Conservation (phyloP, 2,329 filamentous ascomycete species). For the Fusarium phyllophilum region DNA sequence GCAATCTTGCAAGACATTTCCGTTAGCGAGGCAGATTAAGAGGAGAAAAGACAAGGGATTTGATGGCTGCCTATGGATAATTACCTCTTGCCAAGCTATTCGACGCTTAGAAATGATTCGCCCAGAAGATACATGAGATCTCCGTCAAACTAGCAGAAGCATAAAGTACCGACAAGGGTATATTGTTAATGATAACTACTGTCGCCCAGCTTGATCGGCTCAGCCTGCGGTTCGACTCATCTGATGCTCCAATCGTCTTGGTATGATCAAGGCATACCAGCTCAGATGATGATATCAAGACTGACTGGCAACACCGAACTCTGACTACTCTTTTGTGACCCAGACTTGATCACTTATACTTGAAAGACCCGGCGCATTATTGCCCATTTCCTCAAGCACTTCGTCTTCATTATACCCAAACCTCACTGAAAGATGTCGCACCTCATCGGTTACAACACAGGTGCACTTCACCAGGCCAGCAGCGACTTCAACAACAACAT, state of each 20-base stretch:
- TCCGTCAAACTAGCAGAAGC: neutral
- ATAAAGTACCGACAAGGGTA: constrained; percentile 4
- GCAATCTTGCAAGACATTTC: constrained; percentile 13
- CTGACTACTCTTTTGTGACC: neutral
- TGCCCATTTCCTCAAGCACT: neutral
- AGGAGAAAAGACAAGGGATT: neutral
- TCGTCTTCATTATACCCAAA: neutral
- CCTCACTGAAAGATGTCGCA: constrained; percentile 20
- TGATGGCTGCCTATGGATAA: constrained; percentile 11
- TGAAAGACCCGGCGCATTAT: neutral
- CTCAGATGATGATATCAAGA: neutral
- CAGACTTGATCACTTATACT: neutral
- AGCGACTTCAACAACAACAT: neutral
- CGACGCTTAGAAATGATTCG: neutral
- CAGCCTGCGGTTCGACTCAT: constrained; percentile 5
- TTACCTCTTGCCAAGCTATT: constrained; percentile 3
- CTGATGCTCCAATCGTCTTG: neutral
- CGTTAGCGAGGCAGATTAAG: constrained; percentile 11
- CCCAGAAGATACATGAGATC: neutral
- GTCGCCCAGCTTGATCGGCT: neutral
- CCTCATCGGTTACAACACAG: constrained; percentile 22
- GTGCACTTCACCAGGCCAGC: constrained; percentile 15
- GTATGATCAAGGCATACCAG: neutral
- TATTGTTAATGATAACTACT: neutral
- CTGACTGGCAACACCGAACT: neutral